These are phyloP conservation scores for Austroboletus novae-zelandiae DNA, from an alignment of 1,284 basidiomycete genomes.

Conservation along the genomic window DNA sequence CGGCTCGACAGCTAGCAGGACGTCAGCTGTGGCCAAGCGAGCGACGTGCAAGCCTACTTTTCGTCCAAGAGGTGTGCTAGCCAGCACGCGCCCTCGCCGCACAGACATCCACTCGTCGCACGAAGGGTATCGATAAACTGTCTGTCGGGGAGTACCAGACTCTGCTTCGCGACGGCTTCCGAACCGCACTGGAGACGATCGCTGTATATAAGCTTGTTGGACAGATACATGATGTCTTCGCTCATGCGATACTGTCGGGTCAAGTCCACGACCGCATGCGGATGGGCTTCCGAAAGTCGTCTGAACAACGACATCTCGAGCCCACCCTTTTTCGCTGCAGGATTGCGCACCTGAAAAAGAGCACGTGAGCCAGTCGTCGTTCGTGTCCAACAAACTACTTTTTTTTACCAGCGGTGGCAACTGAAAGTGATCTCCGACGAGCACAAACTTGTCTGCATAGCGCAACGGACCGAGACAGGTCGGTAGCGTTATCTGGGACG, in stretches of 20 bases:
- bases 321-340: slow-evolving; percentile 78
- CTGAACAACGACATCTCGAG: slow-evolving; percentile 91
- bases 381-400: neutral
- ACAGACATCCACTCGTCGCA: slow-evolving; percentile 26
- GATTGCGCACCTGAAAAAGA: slow-evolving; percentile 71
- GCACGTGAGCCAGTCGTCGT: neutral
- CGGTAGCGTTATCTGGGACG: slow-evolving; percentile 95
- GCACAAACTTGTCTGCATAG: slow-evolving; percentile 86
- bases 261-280: slow-evolving; percentile 79
- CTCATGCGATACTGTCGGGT: slow-evolving; percentile 96
- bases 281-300: slow-evolving; percentile 82
- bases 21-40: neutral
- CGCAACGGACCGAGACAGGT: slow-evolving; percentile 93
- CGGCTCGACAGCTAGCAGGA: slow-evolving; percentile 66
- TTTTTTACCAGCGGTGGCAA: slow-evolving; percentile 82
- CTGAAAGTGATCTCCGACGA: slow-evolving; percentile 97
- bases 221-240: slow-evolving; percentile 91
- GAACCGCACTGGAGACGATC: slow-evolving; percentile 80
- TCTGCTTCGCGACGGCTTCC: slow-evolving; percentile 61
- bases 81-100: slow-evolving; percentile 60
- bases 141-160: slow-evolving; percentile 53
- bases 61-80: slow-evolving; percentile 63
- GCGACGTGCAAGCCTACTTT: slow-evolving; percentile 41
- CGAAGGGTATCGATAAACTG: slow-evolving; percentile 44
- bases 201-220: slow-evolving; percentile 87